Percentiles rank a stretch among this genome's conserved stretches.
Evolutionary conservation across 306 rosid genomes (phyloP).

Genomic region (Cicer bijugum): DNA sequence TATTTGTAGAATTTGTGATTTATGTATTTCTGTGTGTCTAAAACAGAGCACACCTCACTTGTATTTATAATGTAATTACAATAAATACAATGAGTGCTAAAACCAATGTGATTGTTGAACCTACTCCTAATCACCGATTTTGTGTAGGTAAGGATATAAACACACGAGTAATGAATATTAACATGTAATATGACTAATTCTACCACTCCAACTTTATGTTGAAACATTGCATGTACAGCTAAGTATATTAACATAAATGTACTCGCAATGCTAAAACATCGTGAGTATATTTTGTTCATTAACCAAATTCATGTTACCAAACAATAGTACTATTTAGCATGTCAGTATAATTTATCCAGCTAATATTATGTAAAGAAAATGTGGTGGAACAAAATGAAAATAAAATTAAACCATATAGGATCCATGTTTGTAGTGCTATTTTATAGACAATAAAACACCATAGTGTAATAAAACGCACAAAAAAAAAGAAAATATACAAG

Average conservation of each 20-base stretch:
- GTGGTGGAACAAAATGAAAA: not conserved
- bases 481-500: not conserved
- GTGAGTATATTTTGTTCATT: not conserved
- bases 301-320: constrained; percentile 6
- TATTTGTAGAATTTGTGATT: not conserved
- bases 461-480: constrained; percentile 12
- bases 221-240: no score
- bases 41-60: not conserved
- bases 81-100: not conserved
- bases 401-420: constrained; percentile 2
- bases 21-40: not conserved
- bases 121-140: not conserved
- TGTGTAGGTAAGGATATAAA: not conserved
- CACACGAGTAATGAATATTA: not conserved
- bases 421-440: constrained; percentile 29
- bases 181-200: not conserved
- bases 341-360: constrained; percentile 12
- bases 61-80: not conserved
- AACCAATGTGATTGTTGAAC: not conserved
- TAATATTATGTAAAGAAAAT: constrained; percentile 14
- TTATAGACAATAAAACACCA: not conserved
- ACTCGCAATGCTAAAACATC: not conserved
- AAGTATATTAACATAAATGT: not conserved
- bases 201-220: not conserved
- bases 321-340: constrained; percentile 12